Percentiles rank a stretch among this genome's conserved stretches.
These are phyloP conservation scores for Vigna nakashimae DNA, from an alignment of 306 rosid genomes.

Conservation along the genomic window DNA sequence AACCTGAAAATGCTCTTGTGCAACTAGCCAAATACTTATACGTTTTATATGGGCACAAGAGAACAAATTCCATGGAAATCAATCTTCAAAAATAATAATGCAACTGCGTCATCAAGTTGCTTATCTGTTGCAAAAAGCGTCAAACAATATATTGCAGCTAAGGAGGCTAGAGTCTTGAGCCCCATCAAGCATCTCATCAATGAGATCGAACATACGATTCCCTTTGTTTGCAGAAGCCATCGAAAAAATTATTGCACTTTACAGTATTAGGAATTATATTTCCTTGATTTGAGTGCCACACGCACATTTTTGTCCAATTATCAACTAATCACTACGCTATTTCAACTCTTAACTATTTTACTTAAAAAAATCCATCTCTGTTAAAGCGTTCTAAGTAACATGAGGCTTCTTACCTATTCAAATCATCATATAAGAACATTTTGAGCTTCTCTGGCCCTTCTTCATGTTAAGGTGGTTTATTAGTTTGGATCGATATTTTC, in stretches of 20 bases:
- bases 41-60: neutral
- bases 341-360: neutral
- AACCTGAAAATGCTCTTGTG: neutral
- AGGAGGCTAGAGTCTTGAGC: too few relatives aligned
- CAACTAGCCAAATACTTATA: neutral
- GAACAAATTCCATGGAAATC: neutral
- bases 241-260: neutral
- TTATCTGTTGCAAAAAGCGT: neutral
- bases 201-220: neutral
- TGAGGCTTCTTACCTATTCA: neutral
- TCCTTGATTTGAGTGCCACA: neutral
- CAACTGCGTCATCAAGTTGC: neutral
- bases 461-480: neutral
- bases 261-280: neutral
- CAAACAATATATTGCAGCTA: neutral
- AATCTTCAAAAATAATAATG: neutral
- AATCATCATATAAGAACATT: neutral
- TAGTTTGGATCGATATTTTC: neutral
- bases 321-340: neutral
- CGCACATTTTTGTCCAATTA: neutral
- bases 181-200: too few relatives aligned
- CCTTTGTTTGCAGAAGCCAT: neutral
- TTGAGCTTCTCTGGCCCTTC: slow-evolving; percentile 5
- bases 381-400: slow-evolving; percentile 1
- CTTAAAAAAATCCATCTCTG: neutral